Percentiles rank a stretch among this genome's conserved stretches.
Evolutionary conservation across 192 early-diverging fungal genomes (phyloP).

Genomic region (Backusella tuberculispora): DNA sequence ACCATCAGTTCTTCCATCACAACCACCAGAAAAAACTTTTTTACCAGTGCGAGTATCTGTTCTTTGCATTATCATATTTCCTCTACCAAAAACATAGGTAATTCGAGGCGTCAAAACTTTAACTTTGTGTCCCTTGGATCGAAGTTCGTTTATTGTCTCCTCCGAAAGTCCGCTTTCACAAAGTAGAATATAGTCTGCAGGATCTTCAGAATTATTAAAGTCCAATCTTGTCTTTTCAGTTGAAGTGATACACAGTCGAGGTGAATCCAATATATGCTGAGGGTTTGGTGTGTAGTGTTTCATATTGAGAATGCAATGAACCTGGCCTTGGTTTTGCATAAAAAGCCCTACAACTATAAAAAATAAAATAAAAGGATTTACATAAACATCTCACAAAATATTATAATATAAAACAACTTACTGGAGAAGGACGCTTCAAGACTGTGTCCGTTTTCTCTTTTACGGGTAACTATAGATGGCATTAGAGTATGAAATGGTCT

Average conservation of each 20-base stretch:
- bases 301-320: constrained; percentile 75
- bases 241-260: constrained; percentile 66
- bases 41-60: constrained; percentile 44
- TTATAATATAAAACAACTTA: neutral
- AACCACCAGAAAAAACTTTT: constrained; percentile 53
- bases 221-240: constrained; percentile 18
- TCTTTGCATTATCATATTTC: constrained; percentile 64
- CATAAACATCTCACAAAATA: neutral
- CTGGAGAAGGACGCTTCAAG: constrained; percentile 53
- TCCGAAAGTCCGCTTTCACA: constrained; percentile 65
- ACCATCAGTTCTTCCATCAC: constrained; percentile 63
- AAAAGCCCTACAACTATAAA: constrained; percentile 68
- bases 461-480: constrained; percentile 62
- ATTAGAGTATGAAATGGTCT: constrained; percentile 84
- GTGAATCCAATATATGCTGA: constrained; percentile 70
- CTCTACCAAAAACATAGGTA: constrained; percentile 69
- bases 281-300: constrained; percentile 58
- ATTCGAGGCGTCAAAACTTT: constrained; percentile 45
- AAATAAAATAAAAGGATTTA: neutral
- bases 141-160: constrained; percentile 48
- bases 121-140: constrained; percentile 60
- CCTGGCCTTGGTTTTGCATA: constrained; percentile 84
- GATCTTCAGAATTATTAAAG: constrained; percentile 29
- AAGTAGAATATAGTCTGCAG: constrained; percentile 44
- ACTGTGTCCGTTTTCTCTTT: constrained; percentile 33